phyloP scores from a whole-genome alignment of 2,329 filamentous ascomycete species.

The Aspergillus sp. region DNA sequence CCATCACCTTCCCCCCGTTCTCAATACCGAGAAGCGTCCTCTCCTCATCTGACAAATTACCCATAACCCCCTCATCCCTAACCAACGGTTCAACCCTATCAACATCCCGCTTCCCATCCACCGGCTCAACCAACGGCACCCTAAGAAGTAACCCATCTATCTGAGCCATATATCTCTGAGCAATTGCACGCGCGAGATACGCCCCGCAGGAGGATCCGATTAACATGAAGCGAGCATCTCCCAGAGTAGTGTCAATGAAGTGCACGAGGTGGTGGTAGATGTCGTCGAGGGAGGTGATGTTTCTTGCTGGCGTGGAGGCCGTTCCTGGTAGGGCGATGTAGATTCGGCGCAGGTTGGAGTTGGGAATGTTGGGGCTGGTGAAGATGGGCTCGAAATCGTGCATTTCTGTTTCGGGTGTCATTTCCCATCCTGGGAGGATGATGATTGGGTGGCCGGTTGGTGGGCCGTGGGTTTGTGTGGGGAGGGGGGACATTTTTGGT shows the following conservation, averaged over 20 bases:
- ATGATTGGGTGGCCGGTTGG: slow-evolving; percentile 29
- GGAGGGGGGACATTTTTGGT: slow-evolving; percentile 22
- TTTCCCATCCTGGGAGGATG: slow-evolving; percentile 32
- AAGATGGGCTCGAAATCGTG: slow-evolving; percentile 34
- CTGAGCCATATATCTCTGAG: slow-evolving; percentile 27
- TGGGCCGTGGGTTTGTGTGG: slow-evolving; percentile 26
- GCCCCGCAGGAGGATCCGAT: slow-evolving; percentile 32
- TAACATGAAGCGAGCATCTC: slow-evolving; percentile 25
- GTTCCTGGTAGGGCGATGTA: slow-evolving; percentile 35
- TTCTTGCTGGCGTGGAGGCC: slow-evolving; percentile 29
- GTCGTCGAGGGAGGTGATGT: slow-evolving; percentile 28
- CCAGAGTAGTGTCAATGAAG: slow-evolving; percentile 31
- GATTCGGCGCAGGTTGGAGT: slow-evolving; percentile 22
- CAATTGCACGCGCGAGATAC: slow-evolving; percentile 31
- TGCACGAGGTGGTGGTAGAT: slow-evolving; percentile 27
- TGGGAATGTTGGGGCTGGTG: slow-evolving; percentile 16
- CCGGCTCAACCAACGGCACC: slow-evolving; percentile 31
- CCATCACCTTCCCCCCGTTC: slow-evolving; percentile 20
- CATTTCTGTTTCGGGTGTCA: slow-evolving; percentile 23
- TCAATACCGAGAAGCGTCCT: slow-evolving; percentile 14
- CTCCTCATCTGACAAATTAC: slow-evolving; percentile 23
- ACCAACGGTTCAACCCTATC: slow-evolving; percentile 22
- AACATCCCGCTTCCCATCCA: slow-evolving; percentile 26
- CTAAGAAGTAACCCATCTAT: slow-evolving; percentile 31
- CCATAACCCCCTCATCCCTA: slow-evolving; percentile 22